Evolutionary conservation across 1,139 yeast genomes (phyloP), one percentile per base, ranked within the genome.

Genomic region (Candida neerlandica): DNA sequence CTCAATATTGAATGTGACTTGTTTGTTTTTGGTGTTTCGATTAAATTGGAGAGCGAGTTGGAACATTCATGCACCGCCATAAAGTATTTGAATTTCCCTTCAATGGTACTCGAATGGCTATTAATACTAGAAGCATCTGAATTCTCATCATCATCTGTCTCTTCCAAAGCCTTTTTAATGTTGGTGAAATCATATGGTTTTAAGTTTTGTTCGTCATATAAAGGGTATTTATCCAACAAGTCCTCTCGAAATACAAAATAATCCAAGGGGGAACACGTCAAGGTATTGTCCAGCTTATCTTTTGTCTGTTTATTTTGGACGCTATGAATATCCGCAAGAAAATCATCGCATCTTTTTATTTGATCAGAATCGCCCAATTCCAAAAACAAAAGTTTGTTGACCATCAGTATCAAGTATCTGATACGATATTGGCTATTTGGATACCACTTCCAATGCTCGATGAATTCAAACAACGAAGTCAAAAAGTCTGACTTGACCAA

Each of bases 191-290:
- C 65, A 51, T 55, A 60, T 10, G 59, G 52, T 32, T 51, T 48
- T 16, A 51, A 32, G 49, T 56, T 48, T 6, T 53, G 45, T 11
- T 54, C 60, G 30, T 75, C 66, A 55, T 77, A 85, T 4, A 88
- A 69, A 0, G 98, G 97, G 61, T 84, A 91, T 55, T 96, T 79
- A 21, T 91, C 82, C 3, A 78, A 67, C 5, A 91, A 66, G 56
- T 90, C 96, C 53, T 86, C 88, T 52, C 90, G 76, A 60, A 88
- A 89, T 4, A 89, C 84, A 62, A 82, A 84, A 63, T 89, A 91
- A 58, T 90, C 96, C 32, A 90, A 67, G 0, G 96, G 94, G 1
- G 96, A 84, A 33, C 90, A 82, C 0, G 77, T 71, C 43, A 82
- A 65, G 47, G 64, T 65, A 46, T 53, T 61, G 40, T 51, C 58